These are phyloP conservation scores for Malassezia psittaci DNA, from an alignment of 1,284 basidiomycete species.

Conservation along the genomic window DNA sequence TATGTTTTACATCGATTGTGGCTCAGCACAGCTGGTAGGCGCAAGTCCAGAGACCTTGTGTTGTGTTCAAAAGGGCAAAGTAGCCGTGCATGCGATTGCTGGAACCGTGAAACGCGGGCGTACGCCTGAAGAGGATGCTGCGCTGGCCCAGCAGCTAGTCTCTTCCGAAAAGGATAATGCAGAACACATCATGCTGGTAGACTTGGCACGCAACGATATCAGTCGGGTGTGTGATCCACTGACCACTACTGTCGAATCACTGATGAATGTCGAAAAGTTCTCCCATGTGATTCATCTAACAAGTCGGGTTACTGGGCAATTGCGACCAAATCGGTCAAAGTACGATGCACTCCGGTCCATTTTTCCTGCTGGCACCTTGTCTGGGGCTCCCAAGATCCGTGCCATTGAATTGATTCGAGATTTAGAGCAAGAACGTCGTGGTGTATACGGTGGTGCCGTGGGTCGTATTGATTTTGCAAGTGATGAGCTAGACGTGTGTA, in stretches of 20 bases:
- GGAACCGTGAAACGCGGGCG: slow-evolving; percentile 84
- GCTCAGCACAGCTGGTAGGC: slow-evolving; percentile 82
- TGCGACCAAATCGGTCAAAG: slow-evolving; percentile 72
- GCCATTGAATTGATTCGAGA: slow-evolving; percentile 86
- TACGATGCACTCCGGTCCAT: slow-evolving; percentile 99
- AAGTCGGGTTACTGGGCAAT: slow-evolving; percentile 77
- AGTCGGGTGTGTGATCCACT: slow-evolving; percentile 90
- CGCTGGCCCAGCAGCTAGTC: slow-evolving; percentile 63
- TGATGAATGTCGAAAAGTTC: slow-evolving; percentile 91
- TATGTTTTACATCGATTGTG: slow-evolving; percentile 90
- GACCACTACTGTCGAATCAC: slow-evolving; percentile 88
- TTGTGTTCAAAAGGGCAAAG: slow-evolving; percentile 74
- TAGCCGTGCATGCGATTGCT: slow-evolving; percentile 95
- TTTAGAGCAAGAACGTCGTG: slow-evolving; percentile 78
- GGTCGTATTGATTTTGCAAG: slow-evolving; percentile 92
- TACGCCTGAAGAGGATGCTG: slow-evolving; percentile 72
- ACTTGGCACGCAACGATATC: slow-evolving; percentile 97
- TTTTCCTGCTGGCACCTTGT: slow-evolving; percentile 98
- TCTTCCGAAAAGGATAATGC: slow-evolving; percentile 87
- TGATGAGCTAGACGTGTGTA: slow-evolving; percentile 95
- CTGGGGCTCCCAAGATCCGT: slow-evolving; percentile 96
- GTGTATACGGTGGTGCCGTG: slow-evolving; percentile 93
- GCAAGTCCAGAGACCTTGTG: slow-evolving; percentile 96
- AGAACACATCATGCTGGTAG: slow-evolving; percentile 98
- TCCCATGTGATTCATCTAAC: slow-evolving; percentile 97